Evolutionary conservation across 208 protist genomes (phyloP).

Genomic region (Entamoeba histolytica): DNA sequence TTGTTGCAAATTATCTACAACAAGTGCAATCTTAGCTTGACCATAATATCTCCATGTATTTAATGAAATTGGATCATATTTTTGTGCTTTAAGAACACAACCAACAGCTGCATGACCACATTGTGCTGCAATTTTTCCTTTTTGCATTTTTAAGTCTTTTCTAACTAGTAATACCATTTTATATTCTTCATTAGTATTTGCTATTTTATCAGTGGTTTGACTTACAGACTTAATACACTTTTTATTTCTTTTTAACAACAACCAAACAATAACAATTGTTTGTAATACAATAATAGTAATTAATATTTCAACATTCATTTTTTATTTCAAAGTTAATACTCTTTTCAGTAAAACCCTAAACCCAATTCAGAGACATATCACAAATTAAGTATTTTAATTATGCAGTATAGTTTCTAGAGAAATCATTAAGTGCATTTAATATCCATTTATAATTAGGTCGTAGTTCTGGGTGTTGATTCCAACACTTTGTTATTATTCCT

Average conservation of each 20-base stretch:
- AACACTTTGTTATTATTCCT: neutral
- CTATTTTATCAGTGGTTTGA: neutral
- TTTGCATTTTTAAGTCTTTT: slow-evolving; percentile 69
- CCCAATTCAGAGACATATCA: no score
- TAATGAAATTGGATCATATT: neutral
- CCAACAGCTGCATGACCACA: slow-evolving; percentile 69
- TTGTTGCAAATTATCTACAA: slow-evolving; percentile 42
- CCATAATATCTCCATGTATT: slow-evolving; percentile 23
- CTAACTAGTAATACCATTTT: slow-evolving; percentile 70
- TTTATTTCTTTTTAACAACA: neutral
- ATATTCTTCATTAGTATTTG: slow-evolving; percentile 4
- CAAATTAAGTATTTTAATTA: no score
- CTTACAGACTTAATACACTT: neutral
- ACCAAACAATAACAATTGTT: neutral
- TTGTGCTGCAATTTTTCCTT: slow-evolving; percentile 74
- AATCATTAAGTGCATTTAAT: neutral
- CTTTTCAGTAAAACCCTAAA: no score
- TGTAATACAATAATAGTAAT: neutral
- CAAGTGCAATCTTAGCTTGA: slow-evolving; percentile 35
- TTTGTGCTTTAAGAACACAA: slow-evolving; percentile 44
- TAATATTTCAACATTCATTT: neutral
- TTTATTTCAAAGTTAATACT: neutral
- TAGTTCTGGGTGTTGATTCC: neutral
- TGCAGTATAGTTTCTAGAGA: neutral
- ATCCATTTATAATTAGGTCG: neutral